A percentile compares a stretch with the other conserved stretches of the same genome.
Evolutionary conservation across 495 filamentous ascomycete species (phyloP).

Genomic region (Aspergillus bertholletiae): DNA sequence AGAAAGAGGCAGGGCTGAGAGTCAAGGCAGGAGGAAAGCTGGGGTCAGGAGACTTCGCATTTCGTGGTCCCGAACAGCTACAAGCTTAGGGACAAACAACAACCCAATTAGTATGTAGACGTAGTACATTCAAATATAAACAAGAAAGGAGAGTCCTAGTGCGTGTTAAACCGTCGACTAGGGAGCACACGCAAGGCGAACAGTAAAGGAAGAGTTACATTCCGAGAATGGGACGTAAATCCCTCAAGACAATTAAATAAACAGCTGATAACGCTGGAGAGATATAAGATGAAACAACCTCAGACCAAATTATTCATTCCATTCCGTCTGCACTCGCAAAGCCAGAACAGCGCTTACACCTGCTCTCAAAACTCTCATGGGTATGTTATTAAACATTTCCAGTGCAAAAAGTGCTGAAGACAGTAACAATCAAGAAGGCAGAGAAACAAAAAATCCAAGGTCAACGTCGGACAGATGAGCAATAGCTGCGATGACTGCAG

Average conservation of each 20-base stretch:
- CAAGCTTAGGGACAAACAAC: neutral
- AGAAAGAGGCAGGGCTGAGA: neutral
- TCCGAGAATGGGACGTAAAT: conserved; percentile 12
- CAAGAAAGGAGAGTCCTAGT: neutral
- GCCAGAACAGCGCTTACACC: conserved; percentile 13
- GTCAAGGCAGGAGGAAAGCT: neutral
- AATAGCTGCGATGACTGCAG: conserved; percentile 11
- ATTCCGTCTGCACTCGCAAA: conserved; percentile 17
- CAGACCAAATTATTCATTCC: conserved; percentile 14
- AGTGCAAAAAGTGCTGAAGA: conserved; percentile 16
- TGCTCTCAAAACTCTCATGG: conserved; percentile 26
- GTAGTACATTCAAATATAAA: neutral
- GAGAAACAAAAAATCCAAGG: conserved; percentile 17
- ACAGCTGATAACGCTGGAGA: conserved; percentile 12
- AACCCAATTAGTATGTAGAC: neutral
- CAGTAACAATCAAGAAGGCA: conserved; percentile 16
- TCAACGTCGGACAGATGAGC: conserved; percentile 10
- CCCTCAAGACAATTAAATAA: conserved; percentile 7
- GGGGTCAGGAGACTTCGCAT: no score
- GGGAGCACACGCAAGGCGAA: neutral
- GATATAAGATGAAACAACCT: conserved; percentile 7
- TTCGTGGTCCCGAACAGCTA: neutral
- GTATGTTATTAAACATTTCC: conserved; percentile 24
- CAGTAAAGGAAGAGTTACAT: conserved; percentile 12
- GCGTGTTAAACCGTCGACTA: neutral